Evolutionary conservation across 1,284 basidiomycete species (phyloP), one percentile per base, ranked within the genome.

Genomic region (Volvariella surrecta): DNA sequence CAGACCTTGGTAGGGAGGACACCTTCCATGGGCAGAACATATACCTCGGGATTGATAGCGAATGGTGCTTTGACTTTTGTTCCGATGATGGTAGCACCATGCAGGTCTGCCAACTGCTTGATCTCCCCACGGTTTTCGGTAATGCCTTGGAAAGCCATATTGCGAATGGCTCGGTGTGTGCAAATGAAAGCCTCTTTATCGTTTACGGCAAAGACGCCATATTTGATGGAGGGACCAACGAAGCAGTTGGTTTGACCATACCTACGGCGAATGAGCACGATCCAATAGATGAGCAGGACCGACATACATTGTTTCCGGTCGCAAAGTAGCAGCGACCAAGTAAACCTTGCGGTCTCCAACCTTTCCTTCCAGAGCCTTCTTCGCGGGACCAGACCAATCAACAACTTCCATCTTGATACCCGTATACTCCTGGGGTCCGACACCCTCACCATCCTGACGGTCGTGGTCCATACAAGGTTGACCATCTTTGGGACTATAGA

Each of bases 401-500:
- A 85, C 67, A 2, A 98, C 90, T 63, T 90, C 81, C 89, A 98
- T 93, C 73, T 97, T 98, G 61, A 99, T 70, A 15, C 75, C 89
- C 11, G 95, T 93, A 68, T 99, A 99, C 62, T 99, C 95, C 58
- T 96, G 93, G 4, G 96, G 95, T 13, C 91, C 91, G 45, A 96
- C 71, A 43, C 88, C 94, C 66, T 99, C 96, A 39, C 96, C 96
- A 51, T 92, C 91, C 45, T 82, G 79, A 50, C 96, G 89, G 63
- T 99, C 96, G 70, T 99, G 96, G 67, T 99, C 96, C 96, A 99
- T 99, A 62, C 96, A 99, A 1, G 96, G 95, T 61, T 99, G 96
- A 7, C 92, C 93, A 57, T 99, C 96, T 64, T 98, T 98, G n/a
- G 92, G 92, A 54, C 90, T 95, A 73, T 96, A 99, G 60, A 99